Percentiles rank a stretch among this genome's conserved stretches.
These are phyloP conservation scores for Fusarium succisae DNA, from an alignment of 2,329 filamentous ascomycete genomes.

Conservation along the genomic window DNA sequence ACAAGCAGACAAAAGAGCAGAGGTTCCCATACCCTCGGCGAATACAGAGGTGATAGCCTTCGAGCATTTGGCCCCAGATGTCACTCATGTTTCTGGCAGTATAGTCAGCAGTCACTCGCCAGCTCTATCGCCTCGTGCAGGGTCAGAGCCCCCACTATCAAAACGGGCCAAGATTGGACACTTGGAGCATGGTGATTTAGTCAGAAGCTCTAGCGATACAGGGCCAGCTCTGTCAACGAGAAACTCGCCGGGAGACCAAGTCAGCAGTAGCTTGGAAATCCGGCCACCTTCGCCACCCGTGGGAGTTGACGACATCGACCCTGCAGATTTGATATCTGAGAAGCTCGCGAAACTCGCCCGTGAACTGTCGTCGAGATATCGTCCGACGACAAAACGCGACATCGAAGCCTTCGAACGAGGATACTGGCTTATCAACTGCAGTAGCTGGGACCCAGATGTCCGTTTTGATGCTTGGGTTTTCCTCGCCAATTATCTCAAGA, in stretches of 20 bases:
- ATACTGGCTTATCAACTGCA: constrained; percentile 75
- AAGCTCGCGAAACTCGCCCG: constrained; percentile 62
- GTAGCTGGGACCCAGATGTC: constrained; percentile 59
- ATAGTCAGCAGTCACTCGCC: constrained; percentile 24
- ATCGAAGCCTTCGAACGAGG: constrained; percentile 74
- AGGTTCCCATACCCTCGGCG: neutral
- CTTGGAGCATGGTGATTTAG: constrained; percentile 28
- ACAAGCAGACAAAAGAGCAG: neutral
- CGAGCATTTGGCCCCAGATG: constrained; percentile 33
- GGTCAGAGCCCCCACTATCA: constrained; percentile 44
- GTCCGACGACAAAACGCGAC: constrained; percentile 50
- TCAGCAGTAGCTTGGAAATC: constrained; percentile 58
- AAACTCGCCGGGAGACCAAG: constrained; percentile 17
- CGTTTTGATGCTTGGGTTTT: constrained; percentile 69
- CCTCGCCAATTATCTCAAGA: constrained; percentile 66
- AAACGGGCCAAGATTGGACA: constrained; percentile 41
- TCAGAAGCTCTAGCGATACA: constrained; percentile 46
- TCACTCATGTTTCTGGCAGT: constrained; percentile 49
- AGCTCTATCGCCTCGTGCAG: constrained; percentile 37
- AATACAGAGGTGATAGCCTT: constrained; percentile 4
- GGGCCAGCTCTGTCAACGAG: constrained; percentile 30
- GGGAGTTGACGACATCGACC: constrained; percentile 56
- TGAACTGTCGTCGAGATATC: constrained; percentile 62
- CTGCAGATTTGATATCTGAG: constrained; percentile 64
- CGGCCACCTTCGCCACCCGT: constrained; percentile 63